phyloP scores from a whole-genome alignment of 2,329 filamentous ascomycete genomes.

The Beauveria pseudobassiana region DNA sequence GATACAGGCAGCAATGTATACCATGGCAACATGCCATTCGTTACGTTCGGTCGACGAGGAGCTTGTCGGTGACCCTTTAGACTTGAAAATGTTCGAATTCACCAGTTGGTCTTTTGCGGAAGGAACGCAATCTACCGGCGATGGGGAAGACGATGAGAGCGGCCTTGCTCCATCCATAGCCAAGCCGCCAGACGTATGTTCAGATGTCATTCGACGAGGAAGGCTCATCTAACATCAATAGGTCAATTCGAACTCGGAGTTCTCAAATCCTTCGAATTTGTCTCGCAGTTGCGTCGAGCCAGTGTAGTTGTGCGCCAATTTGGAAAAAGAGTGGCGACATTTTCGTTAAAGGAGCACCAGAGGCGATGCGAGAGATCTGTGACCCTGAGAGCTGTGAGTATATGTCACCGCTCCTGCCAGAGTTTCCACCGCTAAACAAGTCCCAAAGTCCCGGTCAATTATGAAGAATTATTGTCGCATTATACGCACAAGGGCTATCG shows the following conservation, averaged over 20 bases:
- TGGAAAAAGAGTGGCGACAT: slow-evolving; percentile 73
- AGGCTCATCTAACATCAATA: slow-evolving; percentile 19
- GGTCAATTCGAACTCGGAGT: slow-evolving; percentile 77
- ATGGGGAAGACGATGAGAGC: slow-evolving; percentile 62
- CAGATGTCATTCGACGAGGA: slow-evolving; percentile 21
- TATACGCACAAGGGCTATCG: slow-evolving; percentile 96
- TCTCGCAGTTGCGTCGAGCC: slow-evolving; percentile 82
- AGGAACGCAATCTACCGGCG: slow-evolving; percentile 60
- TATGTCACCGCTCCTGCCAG: neutral
- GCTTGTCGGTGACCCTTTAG: slow-evolving; percentile 85
- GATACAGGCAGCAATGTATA: slow-evolving; percentile 64
- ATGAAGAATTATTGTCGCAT: slow-evolving; percentile 78
- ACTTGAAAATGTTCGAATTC: slow-evolving; percentile 98
- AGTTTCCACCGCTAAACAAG: slow-evolving; percentile 12
- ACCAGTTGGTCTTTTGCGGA: slow-evolving; percentile 91
- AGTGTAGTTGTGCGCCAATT: slow-evolving; percentile 90
- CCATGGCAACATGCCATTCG: slow-evolving; percentile 97
- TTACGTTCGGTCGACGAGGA: slow-evolving; percentile 80
- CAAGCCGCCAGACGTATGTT: slow-evolving; percentile 56
- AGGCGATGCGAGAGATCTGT: slow-evolving; percentile 94
- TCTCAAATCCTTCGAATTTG: slow-evolving; percentile 86
- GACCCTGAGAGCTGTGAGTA: slow-evolving; percentile 66
- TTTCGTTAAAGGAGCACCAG: slow-evolving; percentile 93
- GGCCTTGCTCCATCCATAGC: slow-evolving; percentile 83
- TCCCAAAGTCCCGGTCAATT: slow-evolving; percentile 65